Evolutionary conservation across 2,329 filamentous ascomycete genomes (phyloP).

Genomic region (Immersiporthe knoxdaviesiana): DNA sequence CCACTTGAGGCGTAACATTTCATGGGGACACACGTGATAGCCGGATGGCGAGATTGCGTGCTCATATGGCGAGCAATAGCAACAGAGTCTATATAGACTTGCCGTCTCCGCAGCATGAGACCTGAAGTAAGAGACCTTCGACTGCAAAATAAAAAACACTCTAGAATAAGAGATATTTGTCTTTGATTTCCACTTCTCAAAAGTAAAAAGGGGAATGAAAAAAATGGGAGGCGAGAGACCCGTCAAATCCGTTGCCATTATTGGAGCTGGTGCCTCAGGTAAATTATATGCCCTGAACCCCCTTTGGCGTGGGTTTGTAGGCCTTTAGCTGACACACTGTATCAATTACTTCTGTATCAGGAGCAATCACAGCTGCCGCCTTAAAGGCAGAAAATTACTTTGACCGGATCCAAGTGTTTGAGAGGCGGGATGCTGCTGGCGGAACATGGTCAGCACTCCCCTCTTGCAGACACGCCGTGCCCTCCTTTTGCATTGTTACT

Average conservation of each 20-base stretch:
- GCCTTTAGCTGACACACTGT: neutral
- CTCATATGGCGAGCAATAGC: slow-evolving; percentile 13
- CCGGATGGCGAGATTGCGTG: slow-evolving; percentile 20
- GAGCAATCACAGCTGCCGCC: slow-evolving; percentile 51
- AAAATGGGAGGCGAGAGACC: slow-evolving; percentile 31
- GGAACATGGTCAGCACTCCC: slow-evolving; percentile 47
- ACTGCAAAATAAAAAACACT: neutral
- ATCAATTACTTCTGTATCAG: slow-evolving; percentile 40
- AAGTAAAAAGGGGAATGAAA: neutral
- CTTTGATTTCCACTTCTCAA: neutral
- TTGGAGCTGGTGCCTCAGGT: slow-evolving; percentile 50
- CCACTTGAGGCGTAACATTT: neutral
- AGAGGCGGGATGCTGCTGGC: slow-evolving; percentile 46
- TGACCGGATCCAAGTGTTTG: slow-evolving; percentile 47
- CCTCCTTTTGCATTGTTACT: neutral
- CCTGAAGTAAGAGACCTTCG: neutral
- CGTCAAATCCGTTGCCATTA: slow-evolving; percentile 47
- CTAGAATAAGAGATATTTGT: neutral
- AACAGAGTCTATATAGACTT: neutral
- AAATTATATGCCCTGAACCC: slow-evolving; percentile 23
- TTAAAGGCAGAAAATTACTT: slow-evolving; percentile 50
- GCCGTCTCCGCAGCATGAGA: slow-evolving; percentile 9
- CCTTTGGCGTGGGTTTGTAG: neutral
- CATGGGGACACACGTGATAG: slow-evolving; percentile 15
- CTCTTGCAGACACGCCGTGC: neutral